A percentile compares a stretch with the other conserved stretches of the same genome.
Conservation (phyloP, 176 grass and related monocot species). For the Triticum aestivum region IWGSC_CS_RefSeq_v2.1 NC_057807.1:545796388-545796887, state of each 20-base stretch:
- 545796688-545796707: background rate
- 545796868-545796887: slow-evolving; percentile 65
- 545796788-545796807: slow-evolving; percentile 92
- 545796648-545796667: background rate
- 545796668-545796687: background rate
- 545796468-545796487: slow-evolving; percentile 93
- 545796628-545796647: background rate
- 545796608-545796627: slow-evolving; percentile 2
- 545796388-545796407: slow-evolving; percentile 7
- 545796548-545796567: slow-evolving; percentile 87
- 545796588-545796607: slow-evolving; percentile 53
- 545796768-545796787: slow-evolving; percentile 99
- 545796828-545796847: slow-evolving; percentile 93
- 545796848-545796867: slow-evolving; percentile 94
- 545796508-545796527: slow-evolving; percentile 91
- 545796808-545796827: slow-evolving; percentile 96
- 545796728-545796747: slow-evolving; percentile 29
- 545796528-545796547: slow-evolving; percentile 72
- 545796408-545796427: slow-evolving; percentile 9
- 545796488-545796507: slow-evolving; percentile 63
- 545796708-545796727: background rate
- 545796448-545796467: slow-evolving; percentile 92
- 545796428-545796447: slow-evolving; percentile 56
- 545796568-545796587: slow-evolving; percentile 89
- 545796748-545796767: slow-evolving; percentile 37